Evolutionary conservation across 2,329 filamentous ascomycete genomes (phyloP), one percentile per base, ranked within the genome.

Genomic region (Coccinonectria pachysandricola): DNA sequence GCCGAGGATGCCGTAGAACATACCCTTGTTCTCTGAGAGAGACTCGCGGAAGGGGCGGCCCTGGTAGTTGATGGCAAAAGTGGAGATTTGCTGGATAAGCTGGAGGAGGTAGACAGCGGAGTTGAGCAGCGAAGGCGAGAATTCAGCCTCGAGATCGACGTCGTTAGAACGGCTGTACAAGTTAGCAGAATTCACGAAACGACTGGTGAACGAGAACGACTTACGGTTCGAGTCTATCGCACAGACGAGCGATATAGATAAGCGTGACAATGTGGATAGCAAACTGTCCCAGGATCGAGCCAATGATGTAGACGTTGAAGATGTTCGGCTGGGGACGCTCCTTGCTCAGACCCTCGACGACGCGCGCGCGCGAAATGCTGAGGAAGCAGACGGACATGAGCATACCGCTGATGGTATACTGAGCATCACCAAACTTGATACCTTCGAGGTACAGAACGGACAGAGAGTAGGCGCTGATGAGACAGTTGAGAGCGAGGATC

Each of bases 321-420:
- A 98, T 98, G 59, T 96, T 95, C 29, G 88, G 87, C 60, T 98
- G 91, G 0, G 91, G 91, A 19, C 91, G 81, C 59, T 98, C 91
- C 61, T 95, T 95, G 37, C 88, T 95, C 13, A 98, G 67, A 18
- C 82, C 80, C 60, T 98, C 91, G 27, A 98, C 91, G 15, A 91
- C 84, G 64, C 86, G 91, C 19, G 91, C 91, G 34, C 91, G 80
- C n/a, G 91, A 96, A 48, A 98, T 95, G 35, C 87, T 95, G 47
- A 98, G 64, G 71, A 98, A 98, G 62, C 91, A 98, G 26, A 98
- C 91, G 46, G 87, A 95, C 91, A 98, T 96, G 55, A 98, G 78
- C 83, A 98, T 96, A 44, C 91, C 91, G 45, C 86, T 95, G 48
- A 98, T 96, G 10, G 91, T 98, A 42, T 96, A 91, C 60, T 98